These are phyloP conservation scores for Ampelocalamus luodianensis DNA, from an alignment of 176 grass and related monocot species.

Conservation along the genomic window DNA sequence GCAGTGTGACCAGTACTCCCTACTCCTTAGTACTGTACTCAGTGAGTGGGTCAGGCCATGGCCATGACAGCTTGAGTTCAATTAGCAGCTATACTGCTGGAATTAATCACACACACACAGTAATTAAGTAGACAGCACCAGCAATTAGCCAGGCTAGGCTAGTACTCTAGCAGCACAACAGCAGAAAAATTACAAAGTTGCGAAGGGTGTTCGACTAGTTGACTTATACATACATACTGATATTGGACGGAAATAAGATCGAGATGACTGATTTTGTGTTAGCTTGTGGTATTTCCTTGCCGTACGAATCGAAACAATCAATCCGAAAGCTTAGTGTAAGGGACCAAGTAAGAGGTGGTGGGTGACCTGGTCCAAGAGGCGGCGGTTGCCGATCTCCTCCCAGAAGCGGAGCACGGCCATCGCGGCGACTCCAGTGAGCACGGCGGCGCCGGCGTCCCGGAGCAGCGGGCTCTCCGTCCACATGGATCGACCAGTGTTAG, in stretches of 20 bases:
- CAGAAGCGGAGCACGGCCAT: constrained; percentile 64
- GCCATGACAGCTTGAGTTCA: background rate
- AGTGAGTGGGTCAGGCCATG: background rate
- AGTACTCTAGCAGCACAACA: background rate
- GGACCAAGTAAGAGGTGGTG: background rate
- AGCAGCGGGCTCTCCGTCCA: too few species aligned
- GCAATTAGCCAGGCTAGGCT: too few species aligned
- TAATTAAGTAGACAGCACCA: background rate
- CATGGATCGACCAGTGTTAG: too few species aligned
- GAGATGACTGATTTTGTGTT: background rate
- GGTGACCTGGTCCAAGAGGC: constrained; percentile 69
- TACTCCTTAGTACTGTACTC: background rate
- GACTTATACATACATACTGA: background rate
- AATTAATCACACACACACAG: background rate
- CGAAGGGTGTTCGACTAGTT: background rate
- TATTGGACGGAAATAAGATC: background rate
- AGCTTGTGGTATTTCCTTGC: background rate
- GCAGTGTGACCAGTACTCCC: background rate
- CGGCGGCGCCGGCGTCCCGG: constrained; percentile 14
- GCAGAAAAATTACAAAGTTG: background rate
- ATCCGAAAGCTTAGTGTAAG: background rate
- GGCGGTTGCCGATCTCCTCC: constrained; percentile 67
- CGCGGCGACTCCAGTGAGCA: constrained; percentile 41
- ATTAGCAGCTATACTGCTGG: background rate
- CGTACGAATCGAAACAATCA: background rate